Percentiles rank a stretch among this genome's conserved stretches.
Conservation (phyloP, 2,329 filamentous ascomycete genomes). For the Intubia oerlemansii region DNA sequence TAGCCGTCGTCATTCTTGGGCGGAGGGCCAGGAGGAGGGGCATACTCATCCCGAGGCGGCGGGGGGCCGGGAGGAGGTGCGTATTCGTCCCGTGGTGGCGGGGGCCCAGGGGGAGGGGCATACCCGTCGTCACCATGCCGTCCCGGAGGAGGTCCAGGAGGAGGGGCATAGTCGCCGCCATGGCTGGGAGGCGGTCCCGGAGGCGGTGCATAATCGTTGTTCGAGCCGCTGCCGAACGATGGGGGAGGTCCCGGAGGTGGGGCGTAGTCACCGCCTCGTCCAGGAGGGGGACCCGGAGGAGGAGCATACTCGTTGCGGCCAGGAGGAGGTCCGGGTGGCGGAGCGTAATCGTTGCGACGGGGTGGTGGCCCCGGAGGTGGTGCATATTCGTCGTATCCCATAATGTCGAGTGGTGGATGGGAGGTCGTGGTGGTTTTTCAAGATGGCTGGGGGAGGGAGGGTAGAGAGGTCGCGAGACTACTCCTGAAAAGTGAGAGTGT, state of each 20-base stretch:
- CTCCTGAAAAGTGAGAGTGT: too few relatives aligned
- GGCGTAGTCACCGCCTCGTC: slow-evolving; percentile 4
- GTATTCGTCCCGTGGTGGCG: not conserved
- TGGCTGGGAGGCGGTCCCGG: slow-evolving; percentile 2
- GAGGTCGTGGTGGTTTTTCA: too few relatives aligned
- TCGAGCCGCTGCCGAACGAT: too few relatives aligned
- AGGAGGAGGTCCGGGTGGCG: slow-evolving; percentile 9
- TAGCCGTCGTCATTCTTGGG: slow-evolving; percentile 4
- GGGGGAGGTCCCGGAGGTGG: slow-evolving; percentile 9
- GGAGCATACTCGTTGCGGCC: slow-evolving; percentile 1
- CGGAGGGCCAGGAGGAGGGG: slow-evolving; percentile 8
- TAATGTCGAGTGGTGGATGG: too few relatives aligned
- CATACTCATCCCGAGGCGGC: slow-evolving; percentile 3
- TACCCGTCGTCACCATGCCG: slow-evolving; percentile 1
- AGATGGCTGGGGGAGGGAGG: too few relatives aligned
- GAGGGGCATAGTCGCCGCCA: slow-evolving; percentile 7
- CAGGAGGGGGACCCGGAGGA: slow-evolving; percentile 5
- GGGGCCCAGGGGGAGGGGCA: slow-evolving; percentile 9
- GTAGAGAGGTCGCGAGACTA: too few relatives aligned
- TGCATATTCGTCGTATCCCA: not conserved
- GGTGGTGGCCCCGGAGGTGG: slow-evolving; percentile 6
- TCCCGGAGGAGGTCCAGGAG: slow-evolving; percentile 8
- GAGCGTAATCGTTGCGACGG: slow-evolving; percentile 5
- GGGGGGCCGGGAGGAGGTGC: not conserved
- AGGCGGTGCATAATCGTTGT: slow-evolving; percentile 5